Conservation (phyloP, 371 early-diverging fungal species). For the Homolaphlyctis polyrhiza region DNA sequence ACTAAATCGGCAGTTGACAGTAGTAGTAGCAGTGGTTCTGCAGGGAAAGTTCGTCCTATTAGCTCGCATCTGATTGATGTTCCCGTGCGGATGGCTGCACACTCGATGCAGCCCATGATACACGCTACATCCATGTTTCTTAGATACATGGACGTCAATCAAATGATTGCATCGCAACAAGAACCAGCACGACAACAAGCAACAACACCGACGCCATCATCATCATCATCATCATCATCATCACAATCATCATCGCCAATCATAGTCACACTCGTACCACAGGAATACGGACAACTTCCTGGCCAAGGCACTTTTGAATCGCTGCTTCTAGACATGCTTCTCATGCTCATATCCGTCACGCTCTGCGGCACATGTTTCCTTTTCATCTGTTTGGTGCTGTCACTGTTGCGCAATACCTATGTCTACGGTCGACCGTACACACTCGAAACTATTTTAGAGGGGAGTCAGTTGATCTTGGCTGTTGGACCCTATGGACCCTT, state of each 20-base stretch:
- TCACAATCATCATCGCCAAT: not conserved
- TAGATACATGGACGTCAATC: not conserved
- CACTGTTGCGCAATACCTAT: slow-evolving; percentile 5
- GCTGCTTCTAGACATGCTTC: slow-evolving; percentile 9
- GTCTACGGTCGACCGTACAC: slow-evolving; percentile 1
- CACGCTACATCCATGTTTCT: not conserved
- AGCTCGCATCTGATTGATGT: not conserved
- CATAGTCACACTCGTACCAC: not conserved
- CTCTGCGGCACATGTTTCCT: slow-evolving; percentile 8
- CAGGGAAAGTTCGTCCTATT: not conserved
- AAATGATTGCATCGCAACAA: not conserved
- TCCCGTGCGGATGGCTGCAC: not conserved
- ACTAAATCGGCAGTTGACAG: too few species aligned
- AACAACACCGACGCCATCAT: not conserved
- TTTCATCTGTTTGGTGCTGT: slow-evolving; percentile 6
- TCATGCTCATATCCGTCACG: slow-evolving; percentile 10
- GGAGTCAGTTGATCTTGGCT: slow-evolving; percentile 7
- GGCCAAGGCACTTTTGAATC: not conserved
- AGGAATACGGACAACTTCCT: not conserved
- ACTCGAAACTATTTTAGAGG: slow-evolving; percentile 13
- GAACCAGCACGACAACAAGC: not conserved
- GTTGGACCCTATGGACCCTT: not conserved
- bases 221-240: not conserved
- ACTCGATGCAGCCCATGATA: not conserved
- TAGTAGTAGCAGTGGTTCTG: not conserved